These are phyloP conservation scores for Ganoderma lingzhi DNA, from an alignment of 1,284 basidiomycete species.

Conservation along the genomic window DNA sequence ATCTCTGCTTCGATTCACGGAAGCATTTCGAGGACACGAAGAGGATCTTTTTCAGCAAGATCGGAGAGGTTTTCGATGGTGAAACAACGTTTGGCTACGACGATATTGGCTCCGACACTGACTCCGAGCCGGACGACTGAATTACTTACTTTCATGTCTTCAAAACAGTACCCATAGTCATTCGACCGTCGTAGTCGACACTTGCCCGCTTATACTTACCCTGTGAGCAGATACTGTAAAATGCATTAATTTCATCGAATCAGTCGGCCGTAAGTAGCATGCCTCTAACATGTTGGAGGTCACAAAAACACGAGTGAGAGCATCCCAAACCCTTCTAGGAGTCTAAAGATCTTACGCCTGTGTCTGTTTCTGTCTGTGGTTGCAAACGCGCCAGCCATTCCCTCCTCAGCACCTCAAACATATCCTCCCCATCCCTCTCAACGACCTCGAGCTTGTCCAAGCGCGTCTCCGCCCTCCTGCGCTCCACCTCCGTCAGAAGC, in stretches of 20 bases:
- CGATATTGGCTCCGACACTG: neutral
- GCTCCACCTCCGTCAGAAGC: constrained; percentile 25
- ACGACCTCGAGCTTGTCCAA: constrained; percentile 18
- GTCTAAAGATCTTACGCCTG: neutral
- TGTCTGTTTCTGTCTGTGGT: neutral
- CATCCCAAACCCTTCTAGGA: neutral
- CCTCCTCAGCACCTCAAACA: constrained; percentile 11
- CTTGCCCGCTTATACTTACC: neutral
- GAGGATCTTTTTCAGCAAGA: neutral
- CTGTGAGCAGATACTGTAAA: no score
- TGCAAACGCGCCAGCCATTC: constrained; percentile 11
- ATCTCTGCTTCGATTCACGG: neutral
- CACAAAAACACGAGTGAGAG: neutral
- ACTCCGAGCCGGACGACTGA: neutral
- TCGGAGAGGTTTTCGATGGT: neutral
- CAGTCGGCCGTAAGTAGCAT: neutral
- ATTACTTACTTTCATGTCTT: neutral
- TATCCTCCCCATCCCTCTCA: constrained; percentile 19
- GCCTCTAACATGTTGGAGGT: neutral
- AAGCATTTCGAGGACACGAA: neutral
- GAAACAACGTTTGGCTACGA: neutral
- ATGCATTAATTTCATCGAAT: neutral
- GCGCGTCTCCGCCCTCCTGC: constrained; percentile 15
- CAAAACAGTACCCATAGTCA: neutral
- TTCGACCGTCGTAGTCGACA: neutral